Evolutionary conservation across 1,284 basidiomycete genomes (phyloP).

Genomic region (Heterobasidion irregulare): DNA sequence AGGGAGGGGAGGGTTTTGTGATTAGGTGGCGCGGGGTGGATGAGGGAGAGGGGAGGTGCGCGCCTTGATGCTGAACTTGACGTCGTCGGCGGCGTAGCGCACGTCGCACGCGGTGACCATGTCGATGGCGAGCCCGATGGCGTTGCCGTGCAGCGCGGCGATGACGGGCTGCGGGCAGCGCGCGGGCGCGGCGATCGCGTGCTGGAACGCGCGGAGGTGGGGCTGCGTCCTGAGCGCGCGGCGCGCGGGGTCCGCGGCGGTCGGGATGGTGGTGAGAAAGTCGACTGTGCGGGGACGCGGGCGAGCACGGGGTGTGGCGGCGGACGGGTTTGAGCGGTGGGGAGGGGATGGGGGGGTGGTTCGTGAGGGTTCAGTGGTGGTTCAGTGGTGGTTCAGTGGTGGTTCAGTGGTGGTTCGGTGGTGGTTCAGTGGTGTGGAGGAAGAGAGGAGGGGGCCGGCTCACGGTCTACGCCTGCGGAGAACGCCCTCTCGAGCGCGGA

Average conservation of each 20-base stretch:
- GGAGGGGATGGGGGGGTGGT: too few relatives aligned
- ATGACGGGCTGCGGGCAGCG: constrained; percentile 81
- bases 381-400: too few relatives aligned
- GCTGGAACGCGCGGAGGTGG: constrained; percentile 62
- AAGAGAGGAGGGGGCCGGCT: constrained; percentile 28
- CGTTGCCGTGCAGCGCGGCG: constrained; percentile 71
- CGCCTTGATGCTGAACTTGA: constrained; percentile 75
- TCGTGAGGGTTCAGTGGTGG: too few relatives aligned
- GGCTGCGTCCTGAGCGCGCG: constrained; percentile 40
- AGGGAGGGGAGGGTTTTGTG: too few relatives aligned
- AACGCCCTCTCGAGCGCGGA: constrained; percentile 67
- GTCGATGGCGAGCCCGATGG: constrained; percentile 73
- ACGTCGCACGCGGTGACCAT: constrained; percentile 79
- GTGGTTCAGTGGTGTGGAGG: not conserved
- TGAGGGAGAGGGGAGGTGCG: constrained; percentile 2
- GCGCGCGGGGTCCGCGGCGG: constrained; percentile 39
- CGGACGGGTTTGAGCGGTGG: constrained; percentile 5
- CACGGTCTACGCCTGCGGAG: constrained; percentile 77
- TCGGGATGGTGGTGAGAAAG: not conserved
- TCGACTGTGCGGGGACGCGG: not conserved
- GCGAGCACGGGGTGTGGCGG: not conserved
- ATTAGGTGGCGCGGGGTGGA: too few relatives aligned
- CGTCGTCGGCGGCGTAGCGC: constrained; percentile 59
- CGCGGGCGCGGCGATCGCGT: constrained; percentile 63
- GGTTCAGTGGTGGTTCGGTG: too few relatives aligned